These are phyloP conservation scores for Viola odorata DNA, from an alignment of 345 rosid genomes.

Conservation along the genomic window DNA sequence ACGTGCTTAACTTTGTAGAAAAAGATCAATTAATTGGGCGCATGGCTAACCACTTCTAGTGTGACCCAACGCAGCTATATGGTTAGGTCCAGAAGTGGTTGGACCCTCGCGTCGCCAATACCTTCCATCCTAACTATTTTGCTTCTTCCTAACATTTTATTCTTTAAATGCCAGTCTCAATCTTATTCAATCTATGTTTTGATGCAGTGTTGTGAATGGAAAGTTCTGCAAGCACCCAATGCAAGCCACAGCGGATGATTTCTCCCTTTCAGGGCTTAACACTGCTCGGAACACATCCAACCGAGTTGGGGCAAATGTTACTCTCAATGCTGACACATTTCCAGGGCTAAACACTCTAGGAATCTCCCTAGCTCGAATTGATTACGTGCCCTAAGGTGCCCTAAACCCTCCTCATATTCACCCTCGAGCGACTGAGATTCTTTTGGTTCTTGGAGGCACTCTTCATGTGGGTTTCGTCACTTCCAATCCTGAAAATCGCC, in stretches of 20 bases:
- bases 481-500: conserved; percentile 11
- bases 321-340: neutral
- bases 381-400: conserved; percentile 5
- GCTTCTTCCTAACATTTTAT: too few species aligned
- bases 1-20: too few species aligned
- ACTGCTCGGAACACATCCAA: neutral
- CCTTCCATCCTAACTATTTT: too few species aligned
- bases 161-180: too few species aligned
- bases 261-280: conserved; percentile 5
- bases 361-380: conserved; percentile 9
- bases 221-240: conserved; percentile 8
- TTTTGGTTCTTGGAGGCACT: conserved; percentile 10
- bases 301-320: conserved; percentile 9
- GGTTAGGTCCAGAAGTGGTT: too few species aligned
- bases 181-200: too few species aligned
- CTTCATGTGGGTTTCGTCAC: conserved; percentile 15
- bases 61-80: too few species aligned
- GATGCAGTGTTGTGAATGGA: conserved; percentile 13
- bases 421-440: conserved; percentile 17
- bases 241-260: neutral
- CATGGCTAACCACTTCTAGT: too few species aligned
- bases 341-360: conserved; percentile 15
- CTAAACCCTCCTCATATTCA: conserved; percentile 10
- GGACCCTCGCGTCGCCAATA: too few species aligned
- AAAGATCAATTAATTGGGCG: too few species aligned